Conservation (phyloP, 2,329 filamentous ascomycete species). For the Diplocarpon mali region DNA sequence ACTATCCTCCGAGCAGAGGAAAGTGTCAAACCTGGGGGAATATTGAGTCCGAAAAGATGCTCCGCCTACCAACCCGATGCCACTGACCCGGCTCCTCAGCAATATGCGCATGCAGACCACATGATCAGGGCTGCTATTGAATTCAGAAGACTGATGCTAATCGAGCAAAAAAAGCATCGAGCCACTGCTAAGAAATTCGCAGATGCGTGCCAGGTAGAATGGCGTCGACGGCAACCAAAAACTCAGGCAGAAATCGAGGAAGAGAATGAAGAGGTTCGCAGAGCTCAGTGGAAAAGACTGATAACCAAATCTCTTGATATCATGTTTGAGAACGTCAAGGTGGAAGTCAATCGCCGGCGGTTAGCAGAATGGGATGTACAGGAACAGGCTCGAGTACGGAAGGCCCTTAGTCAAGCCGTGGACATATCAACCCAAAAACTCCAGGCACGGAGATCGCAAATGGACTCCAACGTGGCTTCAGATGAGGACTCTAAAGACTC, state of each 20-base stretch:
- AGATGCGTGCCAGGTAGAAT: constrained; percentile 65
- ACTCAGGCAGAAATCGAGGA: constrained; percentile 70
- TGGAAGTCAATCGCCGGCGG: constrained; percentile 48
- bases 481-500: constrained; percentile 29
- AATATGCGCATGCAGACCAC: constrained; percentile 84
- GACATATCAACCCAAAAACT: constrained; percentile 60
- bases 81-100: constrained; percentile 59
- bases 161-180: constrained; percentile 69
- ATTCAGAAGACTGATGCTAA: constrained; percentile 68
- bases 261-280: constrained; percentile 60
- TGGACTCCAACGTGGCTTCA: constrained; percentile 39
- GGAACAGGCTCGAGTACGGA: constrained; percentile 52
- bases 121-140: constrained; percentile 68
- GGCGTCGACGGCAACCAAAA: constrained; percentile 63
- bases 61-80: constrained; percentile 63
- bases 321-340: constrained; percentile 54
- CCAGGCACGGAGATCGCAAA: constrained; percentile 44
- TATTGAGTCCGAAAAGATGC: constrained; percentile 60
- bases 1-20: constrained; percentile 59
- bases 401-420: constrained; percentile 62
- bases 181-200: constrained; percentile 70
- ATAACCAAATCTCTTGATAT: constrained; percentile 40
- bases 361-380: constrained; percentile 53
- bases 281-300: constrained; percentile 61
- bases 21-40: constrained; percentile 63